A percentile compares a stretch with the other conserved stretches of the same genome.
These are phyloP conservation scores for Metschnikowia amazonensis DNA, from an alignment of 805 yeast species.

Conservation along the genomic window DNA sequence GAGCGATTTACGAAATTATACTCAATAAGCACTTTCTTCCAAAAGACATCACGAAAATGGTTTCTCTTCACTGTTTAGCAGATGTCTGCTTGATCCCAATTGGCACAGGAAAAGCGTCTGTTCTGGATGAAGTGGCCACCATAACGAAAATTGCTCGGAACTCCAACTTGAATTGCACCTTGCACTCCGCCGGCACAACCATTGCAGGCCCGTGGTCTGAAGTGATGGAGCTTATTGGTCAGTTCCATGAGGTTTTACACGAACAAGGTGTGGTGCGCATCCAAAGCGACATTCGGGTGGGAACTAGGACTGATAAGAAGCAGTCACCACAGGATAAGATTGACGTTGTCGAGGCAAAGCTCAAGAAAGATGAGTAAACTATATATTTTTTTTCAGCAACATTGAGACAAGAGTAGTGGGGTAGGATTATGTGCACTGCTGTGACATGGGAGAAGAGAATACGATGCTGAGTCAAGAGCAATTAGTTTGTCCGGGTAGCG, in stretches of 20 bases:
- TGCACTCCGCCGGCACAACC: conserved; percentile 92
- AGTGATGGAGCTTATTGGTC: conserved; percentile 75
- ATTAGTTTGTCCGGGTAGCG: not conserved
- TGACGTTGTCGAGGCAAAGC: conserved; percentile 55
- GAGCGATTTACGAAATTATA: not conserved
- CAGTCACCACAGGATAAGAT: conserved; percentile 75
- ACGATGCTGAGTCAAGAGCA: not conserved
- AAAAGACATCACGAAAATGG: conserved; percentile 17
- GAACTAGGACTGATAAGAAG: conserved; percentile 73
- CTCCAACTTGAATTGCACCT: conserved; percentile 59
- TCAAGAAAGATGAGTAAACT: conserved; percentile 10
- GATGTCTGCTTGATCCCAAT: conserved; percentile 85
- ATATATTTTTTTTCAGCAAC: too few relatives aligned
- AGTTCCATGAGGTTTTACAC: conserved; percentile 70
- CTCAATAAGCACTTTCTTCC: not conserved
- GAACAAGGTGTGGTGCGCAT: conserved; percentile 66
- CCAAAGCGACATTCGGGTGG: conserved; percentile 83
- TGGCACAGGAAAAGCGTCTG: conserved; percentile 76
- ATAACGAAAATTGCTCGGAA: conserved; percentile 62
- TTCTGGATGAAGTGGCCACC: conserved; percentile 73
- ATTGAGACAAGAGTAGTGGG: too few relatives aligned
- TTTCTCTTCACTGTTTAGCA: conserved; percentile 65
- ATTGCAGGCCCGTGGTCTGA: conserved; percentile 92
- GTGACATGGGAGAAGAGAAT: too few relatives aligned
- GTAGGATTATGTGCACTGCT: too few relatives aligned